Base-by-base conservation (phyloP, 78 protist species). In the Dictyostelium firmibasis region DNA sequence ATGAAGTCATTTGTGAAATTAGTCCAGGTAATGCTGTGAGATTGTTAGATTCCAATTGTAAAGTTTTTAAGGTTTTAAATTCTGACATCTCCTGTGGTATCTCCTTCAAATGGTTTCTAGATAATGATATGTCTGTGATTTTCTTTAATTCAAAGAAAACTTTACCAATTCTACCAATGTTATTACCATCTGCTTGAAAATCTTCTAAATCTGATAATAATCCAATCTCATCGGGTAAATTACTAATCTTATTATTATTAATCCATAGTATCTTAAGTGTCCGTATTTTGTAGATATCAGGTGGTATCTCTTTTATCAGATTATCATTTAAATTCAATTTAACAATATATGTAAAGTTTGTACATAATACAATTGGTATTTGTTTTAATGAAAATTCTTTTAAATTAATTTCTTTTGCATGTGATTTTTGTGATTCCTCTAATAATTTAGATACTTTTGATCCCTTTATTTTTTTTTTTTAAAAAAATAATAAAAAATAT, bases 371-470 rank as follows among this genome's bases (percentile, higher is more conserved):
- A 53, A 89, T 57, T 43, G 94, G 94, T 35, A 89, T 20, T 43
- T 36, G 62, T 81, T 89, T 89, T 20, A 89, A 67, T 43, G 41
- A 64, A 27, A 36, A 64, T 44, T 81, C 94, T 69, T 81, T 89
- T 74, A 89, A 81, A 47, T 62, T 81, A 44, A 89, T 69, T 23
- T 89, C 94, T 81, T 89, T 89, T 53, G 84, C n/a, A 89, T 89
- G 86, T 41, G 84, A 60, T 83, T 89, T 89, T 70, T 60, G 82
- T 43, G 81, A 70, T 69, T 89, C 94, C 25, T 89, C 94, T 9
- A 89, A 81, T 79, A 81, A 43, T 89, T 89, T 89, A 20, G 94
- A 89, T 23, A n/a, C 94, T 70, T 81, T 89, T 67, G 94, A 89
- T 67, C 94, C 94, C 94, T 89, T 50, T 50, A 1, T 44, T 50